Conservation (phyloP, 805 yeast species). For the Vanderwaltozyma tropicalis region DNA sequence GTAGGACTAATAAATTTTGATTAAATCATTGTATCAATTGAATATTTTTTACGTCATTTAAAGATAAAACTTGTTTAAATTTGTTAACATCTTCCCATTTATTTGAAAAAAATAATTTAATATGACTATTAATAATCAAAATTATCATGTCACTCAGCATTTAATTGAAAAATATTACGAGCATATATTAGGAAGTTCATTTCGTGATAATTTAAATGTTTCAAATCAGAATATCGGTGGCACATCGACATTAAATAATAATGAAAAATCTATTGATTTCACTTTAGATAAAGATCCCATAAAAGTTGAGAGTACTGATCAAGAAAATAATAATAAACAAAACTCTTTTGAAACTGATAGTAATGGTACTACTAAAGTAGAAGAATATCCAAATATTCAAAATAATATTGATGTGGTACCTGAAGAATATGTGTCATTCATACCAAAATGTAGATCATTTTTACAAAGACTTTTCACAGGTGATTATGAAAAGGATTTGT, state of each 20-base stretch:
- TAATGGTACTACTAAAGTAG: not conserved
- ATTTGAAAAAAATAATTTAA: no score
- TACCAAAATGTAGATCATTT: conserved; percentile 2
- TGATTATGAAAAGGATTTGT: conserved; percentile 27
- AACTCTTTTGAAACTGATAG: not conserved
- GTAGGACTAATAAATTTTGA: no score
- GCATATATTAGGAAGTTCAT: conserved; percentile 2
- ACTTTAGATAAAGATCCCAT: not conserved
- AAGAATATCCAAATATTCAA: not conserved
- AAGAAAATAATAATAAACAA: not conserved
- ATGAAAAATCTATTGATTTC: not conserved
- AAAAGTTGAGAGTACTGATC: not conserved
- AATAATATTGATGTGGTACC: not conserved
- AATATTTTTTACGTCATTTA: no score
- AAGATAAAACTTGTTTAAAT: no score
- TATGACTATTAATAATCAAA: not conserved
- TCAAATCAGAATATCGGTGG: not conserved
- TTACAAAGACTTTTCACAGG: conserved; percentile 1
- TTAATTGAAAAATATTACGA: conserved; percentile 16
- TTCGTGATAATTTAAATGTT: not conserved
- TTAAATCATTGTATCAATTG: no score
- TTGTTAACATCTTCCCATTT: no score
- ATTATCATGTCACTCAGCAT: conserved; percentile 18
- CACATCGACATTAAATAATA: not conserved
- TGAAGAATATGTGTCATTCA: not conserved